phyloP scores from a whole-genome alignment of 257 asterid species.

The Craterostigma plantagineum region DNA sequence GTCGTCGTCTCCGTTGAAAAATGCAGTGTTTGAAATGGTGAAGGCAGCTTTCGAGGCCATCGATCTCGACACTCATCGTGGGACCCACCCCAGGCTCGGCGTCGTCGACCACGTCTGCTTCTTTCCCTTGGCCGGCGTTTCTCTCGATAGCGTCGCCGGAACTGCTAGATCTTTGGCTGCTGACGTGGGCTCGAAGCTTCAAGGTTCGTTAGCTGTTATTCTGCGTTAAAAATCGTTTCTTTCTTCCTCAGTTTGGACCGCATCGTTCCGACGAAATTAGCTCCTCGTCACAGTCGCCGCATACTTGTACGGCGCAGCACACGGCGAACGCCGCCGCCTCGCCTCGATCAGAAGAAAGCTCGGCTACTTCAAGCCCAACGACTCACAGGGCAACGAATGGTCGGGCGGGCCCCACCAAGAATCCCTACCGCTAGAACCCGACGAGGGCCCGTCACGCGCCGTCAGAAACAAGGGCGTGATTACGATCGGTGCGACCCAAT shows the following conservation, averaged over 20 bases:
- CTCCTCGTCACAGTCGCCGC: conserved; percentile 74
- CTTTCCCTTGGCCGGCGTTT: conserved; percentile 39
- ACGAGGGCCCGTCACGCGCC: conserved; percentile 40
- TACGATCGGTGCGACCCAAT: conserved; percentile 60
- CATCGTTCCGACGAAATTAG: conserved; percentile 12
- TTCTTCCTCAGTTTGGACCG: conserved; percentile 1
- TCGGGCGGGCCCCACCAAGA: conserved; percentile 36
- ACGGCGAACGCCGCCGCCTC: conserved; percentile 44
- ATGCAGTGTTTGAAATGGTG: conserved; percentile 58
- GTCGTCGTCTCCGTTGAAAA: conserved; percentile 33
- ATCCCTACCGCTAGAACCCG: conserved; percentile 36
- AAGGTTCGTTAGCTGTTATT: conserved; percentile 33
- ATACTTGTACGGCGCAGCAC: conserved; percentile 80
- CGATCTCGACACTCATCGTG: conserved; percentile 57
- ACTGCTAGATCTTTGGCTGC: conserved; percentile 55
- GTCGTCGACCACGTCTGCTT: conserved; percentile 89
- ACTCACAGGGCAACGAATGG: conserved; percentile 54
- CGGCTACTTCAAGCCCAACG: conserved; percentile 85
- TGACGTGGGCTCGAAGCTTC: conserved; percentile 55
- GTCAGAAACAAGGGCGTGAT: conserved; percentile 36
- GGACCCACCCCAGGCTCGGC: conserved; percentile 92
- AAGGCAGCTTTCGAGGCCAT: conserved; percentile 56
- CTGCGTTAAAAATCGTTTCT: background rate
- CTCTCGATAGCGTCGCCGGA: conserved; percentile 49
- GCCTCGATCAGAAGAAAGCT: conserved; percentile 73